These are phyloP conservation scores for Proliferodiscus dingleyae DNA, from an alignment of 2,329 filamentous ascomycete genomes.

Conservation along the genomic window DNA sequence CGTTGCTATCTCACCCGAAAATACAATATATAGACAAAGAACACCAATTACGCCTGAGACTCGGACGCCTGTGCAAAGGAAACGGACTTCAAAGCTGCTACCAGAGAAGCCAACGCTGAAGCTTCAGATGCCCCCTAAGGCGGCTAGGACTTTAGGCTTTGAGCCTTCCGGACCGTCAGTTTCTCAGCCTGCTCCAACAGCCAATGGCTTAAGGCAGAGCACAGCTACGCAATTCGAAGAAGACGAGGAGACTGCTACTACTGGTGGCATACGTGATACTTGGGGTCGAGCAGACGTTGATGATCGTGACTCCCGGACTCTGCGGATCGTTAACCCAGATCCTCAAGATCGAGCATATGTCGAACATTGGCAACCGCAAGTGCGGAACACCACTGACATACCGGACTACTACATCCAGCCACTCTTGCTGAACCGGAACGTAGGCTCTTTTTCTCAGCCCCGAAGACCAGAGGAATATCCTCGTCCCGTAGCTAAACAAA, in stretches of 20 bases:
- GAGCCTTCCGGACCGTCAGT: conserved; percentile 5
- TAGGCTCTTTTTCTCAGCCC: conserved; percentile 24
- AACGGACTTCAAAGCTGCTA: conserved; percentile 26
- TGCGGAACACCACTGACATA: not conserved
- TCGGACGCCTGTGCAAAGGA: no score
- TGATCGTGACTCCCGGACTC: conserved; percentile 13
- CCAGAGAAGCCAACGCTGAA: conserved; percentile 29
- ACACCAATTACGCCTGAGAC: no score
- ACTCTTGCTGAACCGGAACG: conserved; percentile 7
- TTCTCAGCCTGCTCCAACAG: conserved; percentile 10
- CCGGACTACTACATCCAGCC: conserved; percentile 16
- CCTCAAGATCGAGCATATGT: conserved; percentile 6
- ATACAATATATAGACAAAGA: conserved; percentile 10
- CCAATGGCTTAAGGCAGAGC: conserved; percentile 20
- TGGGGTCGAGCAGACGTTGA: not conserved
- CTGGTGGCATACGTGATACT: not conserved
- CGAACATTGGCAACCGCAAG: no score
- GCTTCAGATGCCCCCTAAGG: conserved; percentile 22
- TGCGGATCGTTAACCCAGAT: conserved; percentile 8
- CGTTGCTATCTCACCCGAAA: conserved; percentile 28
- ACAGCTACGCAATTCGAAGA: conserved; percentile 14
- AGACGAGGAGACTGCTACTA: conserved; percentile 1
- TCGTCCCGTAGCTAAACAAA: conserved; percentile 2
- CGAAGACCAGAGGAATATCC: conserved; percentile 15
- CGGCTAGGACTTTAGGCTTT: not conserved